Conservation (phyloP, 495 filamentous ascomycete species). For the Chaetomium cochliodes region DNA sequence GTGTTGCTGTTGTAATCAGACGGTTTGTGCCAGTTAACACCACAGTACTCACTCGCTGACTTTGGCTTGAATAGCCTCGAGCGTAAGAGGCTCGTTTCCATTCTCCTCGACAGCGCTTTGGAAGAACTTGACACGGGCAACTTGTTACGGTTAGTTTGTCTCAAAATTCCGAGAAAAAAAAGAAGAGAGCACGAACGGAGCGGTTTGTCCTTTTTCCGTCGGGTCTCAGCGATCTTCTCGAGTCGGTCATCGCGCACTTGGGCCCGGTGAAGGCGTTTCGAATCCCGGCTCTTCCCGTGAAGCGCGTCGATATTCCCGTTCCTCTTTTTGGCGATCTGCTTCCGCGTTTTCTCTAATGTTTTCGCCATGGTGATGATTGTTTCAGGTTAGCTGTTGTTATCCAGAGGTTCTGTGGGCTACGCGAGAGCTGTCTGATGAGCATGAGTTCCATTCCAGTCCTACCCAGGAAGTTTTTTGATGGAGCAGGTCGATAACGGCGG, state of each 20-base stretch:
- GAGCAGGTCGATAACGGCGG: slow-evolving; percentile 9
- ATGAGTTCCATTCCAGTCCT: no score
- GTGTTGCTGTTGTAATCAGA: background rate
- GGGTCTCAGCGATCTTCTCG: slow-evolving; percentile 58
- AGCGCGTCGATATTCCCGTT: slow-evolving; percentile 63
- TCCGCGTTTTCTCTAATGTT: slow-evolving; percentile 73
- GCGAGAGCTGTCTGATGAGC: background rate
- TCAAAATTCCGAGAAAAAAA: background rate
- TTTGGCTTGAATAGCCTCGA: slow-evolving; percentile 58
- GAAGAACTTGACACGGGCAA: slow-evolving; percentile 71
- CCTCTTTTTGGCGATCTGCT: slow-evolving; percentile 78
- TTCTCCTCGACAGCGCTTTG: slow-evolving; percentile 59
- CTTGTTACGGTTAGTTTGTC: slow-evolving; percentile 40
- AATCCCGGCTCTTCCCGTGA: slow-evolving; percentile 81
- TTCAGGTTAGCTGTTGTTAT: background rate
- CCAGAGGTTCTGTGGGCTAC: background rate
- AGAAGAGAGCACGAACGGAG: slow-evolving; percentile 51
- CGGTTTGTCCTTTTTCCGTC: slow-evolving; percentile 65
- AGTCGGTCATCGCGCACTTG: slow-evolving; percentile 73
- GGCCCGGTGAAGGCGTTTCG: slow-evolving; percentile 69
- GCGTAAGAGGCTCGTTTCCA: slow-evolving; percentile 52
- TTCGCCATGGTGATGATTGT: slow-evolving; percentile 62
- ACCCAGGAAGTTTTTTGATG: slow-evolving; percentile 15
- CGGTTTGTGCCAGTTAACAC: background rate
- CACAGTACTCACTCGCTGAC: slow-evolving; percentile 56